A percentile compares a stretch with the other conserved stretches of the same genome.
phyloP scores from a whole-genome alignment of 2,329 filamentous ascomycete genomes.

The Epichloe gansuensis region DNA sequence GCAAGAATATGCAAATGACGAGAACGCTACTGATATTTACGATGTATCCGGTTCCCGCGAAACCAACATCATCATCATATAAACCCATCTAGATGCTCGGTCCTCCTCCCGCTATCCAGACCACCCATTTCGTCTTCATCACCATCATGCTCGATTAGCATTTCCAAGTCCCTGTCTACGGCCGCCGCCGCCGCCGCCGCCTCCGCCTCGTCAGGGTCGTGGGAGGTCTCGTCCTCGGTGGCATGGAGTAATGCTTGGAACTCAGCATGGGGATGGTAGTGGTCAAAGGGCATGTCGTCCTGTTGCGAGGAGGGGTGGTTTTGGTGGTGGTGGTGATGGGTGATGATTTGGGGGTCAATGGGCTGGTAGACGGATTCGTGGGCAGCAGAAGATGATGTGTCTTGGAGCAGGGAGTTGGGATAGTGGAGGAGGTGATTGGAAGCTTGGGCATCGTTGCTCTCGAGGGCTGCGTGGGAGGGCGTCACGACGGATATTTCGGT shows the following conservation, averaged over 20 bases:
- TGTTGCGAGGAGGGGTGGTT: conserved; percentile 11
- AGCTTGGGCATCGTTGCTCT: not conserved
- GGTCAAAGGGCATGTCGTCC: conserved; percentile 25
- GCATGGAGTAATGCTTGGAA: conserved; percentile 43
- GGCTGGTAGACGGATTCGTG: conserved; percentile 30
- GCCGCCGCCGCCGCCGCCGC: conserved; percentile 20
- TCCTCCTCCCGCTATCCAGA: conserved; percentile 9
- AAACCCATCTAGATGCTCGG: conserved; percentile 16
- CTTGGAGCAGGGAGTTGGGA: conserved; percentile 17
- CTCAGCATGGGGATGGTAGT: conserved; percentile 31
- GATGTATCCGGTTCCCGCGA: conserved; percentile 11
- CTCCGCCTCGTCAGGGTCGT: conserved; percentile 5
- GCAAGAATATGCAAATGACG: too few relatives aligned
- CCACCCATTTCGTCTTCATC: conserved; percentile 13
- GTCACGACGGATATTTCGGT: conserved; percentile 33
- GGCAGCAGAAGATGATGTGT: conserved; percentile 11
- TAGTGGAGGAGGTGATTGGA: conserved; percentile 2
- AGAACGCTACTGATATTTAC: too few relatives aligned
- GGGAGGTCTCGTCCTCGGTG: conserved; percentile 25
- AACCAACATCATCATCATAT: conserved; percentile 16
- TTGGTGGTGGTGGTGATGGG: conserved; percentile 19
- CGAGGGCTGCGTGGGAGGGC: not conserved
- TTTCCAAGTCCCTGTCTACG: conserved; percentile 37
- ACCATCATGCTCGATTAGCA: conserved; percentile 35
- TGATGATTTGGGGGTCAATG: conserved; percentile 48